These are phyloP conservation scores for Pisolithus marmoratus DNA, from an alignment of 768 basidiomycete genomes.

Conservation along the genomic window DNA sequence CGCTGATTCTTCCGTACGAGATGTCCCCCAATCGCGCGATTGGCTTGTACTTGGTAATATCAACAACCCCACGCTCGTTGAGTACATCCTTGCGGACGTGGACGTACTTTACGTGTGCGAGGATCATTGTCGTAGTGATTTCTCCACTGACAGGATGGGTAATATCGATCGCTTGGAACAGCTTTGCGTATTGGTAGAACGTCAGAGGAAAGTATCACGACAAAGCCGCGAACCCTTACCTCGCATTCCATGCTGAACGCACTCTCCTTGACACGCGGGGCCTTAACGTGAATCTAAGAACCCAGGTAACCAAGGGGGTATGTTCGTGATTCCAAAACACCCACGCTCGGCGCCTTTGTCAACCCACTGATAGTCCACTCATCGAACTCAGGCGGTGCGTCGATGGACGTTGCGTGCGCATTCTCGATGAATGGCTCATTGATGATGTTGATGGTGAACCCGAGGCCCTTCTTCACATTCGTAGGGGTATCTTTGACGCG, in stretches of 20 bases:
- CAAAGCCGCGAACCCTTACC: not conserved
- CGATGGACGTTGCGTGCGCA: slow-evolving; percentile 33
- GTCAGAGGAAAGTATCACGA: not conserved
- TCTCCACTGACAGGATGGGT: slow-evolving; percentile 21
- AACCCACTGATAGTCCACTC: slow-evolving; percentile 41
- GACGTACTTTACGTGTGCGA: slow-evolving; percentile 35
- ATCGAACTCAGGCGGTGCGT: slow-evolving; percentile 32
- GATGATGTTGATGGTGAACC: slow-evolving; percentile 53
- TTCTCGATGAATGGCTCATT: slow-evolving; percentile 41
- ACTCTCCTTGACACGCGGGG: slow-evolving; percentile 38
- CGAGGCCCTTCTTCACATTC: slow-evolving; percentile 42
- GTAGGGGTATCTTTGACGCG: slow-evolving; percentile 37
- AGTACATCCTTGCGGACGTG: slow-evolving; percentile 39
- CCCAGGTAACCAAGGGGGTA: not conserved
- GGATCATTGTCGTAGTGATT: slow-evolving; percentile 26
- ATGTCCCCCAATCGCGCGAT: slow-evolving; percentile 36
- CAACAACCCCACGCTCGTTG: slow-evolving; percentile 29
- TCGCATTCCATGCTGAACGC: slow-evolving; percentile 46
- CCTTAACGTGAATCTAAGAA: slow-evolving; percentile 30
- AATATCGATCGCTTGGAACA: slow-evolving; percentile 32
- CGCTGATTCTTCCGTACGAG: slow-evolving; percentile 28
- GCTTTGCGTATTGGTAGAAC: slow-evolving; percentile 11
- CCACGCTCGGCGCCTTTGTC: slow-evolving; percentile 34
- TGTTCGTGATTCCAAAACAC: not conserved
- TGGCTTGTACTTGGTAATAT: slow-evolving; percentile 31